Conservation (phyloP, 306 rosid species). For the Vigna hirtella region DNA sequence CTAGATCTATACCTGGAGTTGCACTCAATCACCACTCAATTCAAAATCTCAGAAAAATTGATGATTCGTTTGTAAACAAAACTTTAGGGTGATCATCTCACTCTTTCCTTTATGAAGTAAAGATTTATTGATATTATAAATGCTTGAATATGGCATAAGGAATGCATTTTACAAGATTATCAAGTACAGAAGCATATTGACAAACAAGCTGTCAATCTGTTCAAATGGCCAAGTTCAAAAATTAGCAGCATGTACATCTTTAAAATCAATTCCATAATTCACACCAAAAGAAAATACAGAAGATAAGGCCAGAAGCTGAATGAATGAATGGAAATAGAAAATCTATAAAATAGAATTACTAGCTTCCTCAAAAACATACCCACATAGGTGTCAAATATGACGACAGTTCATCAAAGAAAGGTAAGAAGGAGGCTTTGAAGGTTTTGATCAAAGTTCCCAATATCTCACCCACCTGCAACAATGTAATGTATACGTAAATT, state of each 20-base stretch:
- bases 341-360: background rate
- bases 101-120: too few relatives aligned
- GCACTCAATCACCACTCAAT: background rate
- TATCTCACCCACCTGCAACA: constrained; percentile 89
- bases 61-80: background rate
- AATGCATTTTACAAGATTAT: too few relatives aligned
- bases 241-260: background rate
- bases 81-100: background rate
- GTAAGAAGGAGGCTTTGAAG: constrained; percentile 93
- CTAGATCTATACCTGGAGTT: constrained; percentile 8
- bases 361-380: constrained; percentile 66
- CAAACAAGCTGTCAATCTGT: too few relatives aligned
- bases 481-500: constrained; percentile 15
- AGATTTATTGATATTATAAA: background rate
- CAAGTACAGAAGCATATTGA: too few relatives aligned
- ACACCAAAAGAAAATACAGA: constrained; percentile 9
- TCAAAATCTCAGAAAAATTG: constrained; percentile 1
- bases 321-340: constrained; percentile 13
- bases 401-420: constrained; percentile 88
- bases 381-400: constrained; percentile 99
- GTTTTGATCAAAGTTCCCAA: constrained; percentile 98
- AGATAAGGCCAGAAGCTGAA: background rate
- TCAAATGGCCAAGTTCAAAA: too few relatives aligned
- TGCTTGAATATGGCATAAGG: too few relatives aligned
- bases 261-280: background rate